A percentile compares a stretch with the other conserved stretches of the same genome.
These are phyloP conservation scores for Dioscorea zingiberensis DNA, from an alignment of 106 monocot species.

Conservation along the genomic window DNA sequence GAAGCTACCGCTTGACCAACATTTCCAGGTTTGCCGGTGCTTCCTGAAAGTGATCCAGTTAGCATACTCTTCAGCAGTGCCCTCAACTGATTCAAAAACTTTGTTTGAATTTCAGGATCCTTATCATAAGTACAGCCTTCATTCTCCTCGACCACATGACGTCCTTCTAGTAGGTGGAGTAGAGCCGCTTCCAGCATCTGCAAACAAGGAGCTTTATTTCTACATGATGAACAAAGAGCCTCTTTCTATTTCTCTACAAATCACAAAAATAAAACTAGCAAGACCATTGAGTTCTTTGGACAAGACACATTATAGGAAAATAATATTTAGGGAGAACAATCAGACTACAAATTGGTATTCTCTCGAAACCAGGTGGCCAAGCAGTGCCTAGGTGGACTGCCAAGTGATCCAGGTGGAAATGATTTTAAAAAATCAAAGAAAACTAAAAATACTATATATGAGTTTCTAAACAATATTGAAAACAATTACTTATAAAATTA, in stretches of 20 bases:
- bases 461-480: too few relatives aligned
- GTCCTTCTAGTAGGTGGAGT: slow-evolving; percentile 57
- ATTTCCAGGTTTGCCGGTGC: slow-evolving; percentile 21
- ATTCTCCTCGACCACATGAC: slow-evolving; percentile 35
- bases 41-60: slow-evolving; percentile 24
- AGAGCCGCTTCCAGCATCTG: slow-evolving; percentile 78
- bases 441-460: too few relatives aligned
- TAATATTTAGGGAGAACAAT: background rate
- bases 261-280: background rate
- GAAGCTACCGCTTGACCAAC: slow-evolving; percentile 6
- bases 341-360: background rate
- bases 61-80: slow-evolving; percentile 67
- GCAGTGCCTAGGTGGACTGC: too few relatives aligned
- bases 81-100: slow-evolving; percentile 67
- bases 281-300: background rate
- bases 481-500: too few relatives aligned
- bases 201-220: slow-evolving; percentile 3
- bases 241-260: too few relatives aligned
- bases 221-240: background rate
- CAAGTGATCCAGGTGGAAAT: too few relatives aligned
- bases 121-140: slow-evolving; percentile 14
- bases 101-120: slow-evolving; percentile 27
- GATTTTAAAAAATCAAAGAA: too few relatives aligned
- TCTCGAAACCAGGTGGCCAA: background rate
- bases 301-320: background rate